Percentiles rank a stretch among this genome's conserved stretches.
Conservation (phyloP, 129 eudicot genomes). For the Glebionis coronaria region DNA sequence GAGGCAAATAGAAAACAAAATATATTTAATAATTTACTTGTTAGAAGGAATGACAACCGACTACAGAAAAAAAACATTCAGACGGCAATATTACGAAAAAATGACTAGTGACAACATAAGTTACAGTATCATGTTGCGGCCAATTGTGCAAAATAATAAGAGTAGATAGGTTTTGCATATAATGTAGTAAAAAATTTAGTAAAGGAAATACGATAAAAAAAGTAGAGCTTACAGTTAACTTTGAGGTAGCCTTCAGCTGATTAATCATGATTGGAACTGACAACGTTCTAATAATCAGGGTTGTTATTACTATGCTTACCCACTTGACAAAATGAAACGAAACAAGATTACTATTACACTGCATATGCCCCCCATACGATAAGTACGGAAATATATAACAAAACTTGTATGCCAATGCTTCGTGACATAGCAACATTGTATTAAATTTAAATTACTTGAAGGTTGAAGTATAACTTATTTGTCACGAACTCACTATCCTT, state of each 20-base stretch:
- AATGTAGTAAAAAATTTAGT: too few species aligned
- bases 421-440: too few species aligned
- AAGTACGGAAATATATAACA: background rate
- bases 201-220: background rate
- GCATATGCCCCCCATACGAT: background rate
- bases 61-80: background rate
- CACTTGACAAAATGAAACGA: background rate
- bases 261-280: background rate
- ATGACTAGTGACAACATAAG: background rate
- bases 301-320: background rate
- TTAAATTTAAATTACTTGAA: too few species aligned
- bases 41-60: conserved; percentile 8
- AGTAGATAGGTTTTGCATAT: too few species aligned
- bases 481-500: background rate
- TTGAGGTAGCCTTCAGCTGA: conserved; percentile 70
- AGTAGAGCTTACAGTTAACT: conserved; percentile 53
- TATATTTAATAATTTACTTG: background rate
- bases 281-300: background rate
- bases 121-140: background rate
- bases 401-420: background rate
- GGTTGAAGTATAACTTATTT: background rate
- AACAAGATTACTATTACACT: background rate
- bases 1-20: background rate
- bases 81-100: background rate
- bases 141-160: background rate